Base-by-base conservation (phyloP, 2,329 filamentous ascomycete genomes). In the Drechslera avenae region DNA sequence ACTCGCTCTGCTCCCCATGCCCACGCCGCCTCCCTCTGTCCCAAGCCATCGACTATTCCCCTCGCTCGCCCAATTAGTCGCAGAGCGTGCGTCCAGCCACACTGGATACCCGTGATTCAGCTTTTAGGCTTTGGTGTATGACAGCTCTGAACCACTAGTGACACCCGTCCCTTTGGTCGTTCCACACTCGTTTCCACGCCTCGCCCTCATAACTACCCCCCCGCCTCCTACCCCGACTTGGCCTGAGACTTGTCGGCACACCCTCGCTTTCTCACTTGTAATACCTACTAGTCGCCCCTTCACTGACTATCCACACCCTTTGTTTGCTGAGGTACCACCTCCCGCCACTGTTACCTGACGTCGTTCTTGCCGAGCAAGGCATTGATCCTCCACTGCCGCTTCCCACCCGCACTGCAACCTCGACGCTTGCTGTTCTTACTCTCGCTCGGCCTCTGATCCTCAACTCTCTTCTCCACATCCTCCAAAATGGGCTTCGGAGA, bases 181-280 rank as follows among this genome's bases (percentile, higher is more conserved):
- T 64, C 50, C 62, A 70, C 68, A 60, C 61, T 70, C 67, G 68
- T 63, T 71, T 66, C 63, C 62, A 56, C 48, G 46, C 19, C 45
- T 57, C 49, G 46, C 51, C 54, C 47, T 50, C 52, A 59, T 57
- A 62, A 56, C 57, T 57, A 62, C 55, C 57, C 58, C 56, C 57
- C 53, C 39, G 54, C 58, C 21, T 47, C 54, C 50, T 47, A 56
- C 52, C 57, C 48, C 44, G n/a, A 55, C 39, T 46, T 54, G 50
- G 54, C 53, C 59, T 61, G 41, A 56, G 37, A 50, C 51, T 46
- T 46, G 34, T 31, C 52, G 43, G 19, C 28, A 33, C 33, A 8
- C 32, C 40, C 45, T 36, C 64, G 35, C 52, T 65, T 60, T 56
- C 59, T 62, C 50, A 23, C 37, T 23, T 19, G 28, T 39, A 46